These are phyloP conservation scores for Apophysomyces variabilis DNA, from an alignment of 371 early-diverging fungal species.

Conservation along the genomic window DNA sequence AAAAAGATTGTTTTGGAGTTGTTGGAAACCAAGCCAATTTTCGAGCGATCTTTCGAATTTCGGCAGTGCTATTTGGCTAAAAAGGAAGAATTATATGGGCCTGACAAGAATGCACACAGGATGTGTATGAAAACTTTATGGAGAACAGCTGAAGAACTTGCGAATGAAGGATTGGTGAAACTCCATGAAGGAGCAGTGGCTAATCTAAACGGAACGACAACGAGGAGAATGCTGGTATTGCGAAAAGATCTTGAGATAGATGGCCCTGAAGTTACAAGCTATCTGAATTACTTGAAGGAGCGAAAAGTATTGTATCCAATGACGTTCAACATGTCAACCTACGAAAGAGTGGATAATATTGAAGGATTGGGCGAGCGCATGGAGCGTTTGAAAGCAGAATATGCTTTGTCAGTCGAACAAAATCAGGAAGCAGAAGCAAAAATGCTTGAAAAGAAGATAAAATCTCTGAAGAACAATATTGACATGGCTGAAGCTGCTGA, in stretches of 20 bases:
- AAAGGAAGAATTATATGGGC: constrained; percentile 13
- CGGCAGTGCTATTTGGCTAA: not conserved
- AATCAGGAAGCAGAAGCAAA: constrained; percentile 14
- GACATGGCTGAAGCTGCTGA: constrained; percentile 9
- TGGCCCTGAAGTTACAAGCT: constrained; percentile 24
- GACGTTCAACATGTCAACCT: constrained; percentile 10
- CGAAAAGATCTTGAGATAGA: constrained; percentile 24
- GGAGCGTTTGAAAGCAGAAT: constrained; percentile 26
- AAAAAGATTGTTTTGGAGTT: constrained; percentile 20
- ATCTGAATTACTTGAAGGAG: constrained; percentile 14
- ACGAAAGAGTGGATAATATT: constrained; percentile 16
- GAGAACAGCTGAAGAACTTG: constrained; percentile 13
- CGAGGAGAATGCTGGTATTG: constrained; percentile 8
- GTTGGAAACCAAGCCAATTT: constrained; percentile 23
- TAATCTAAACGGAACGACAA: constrained; percentile 11
- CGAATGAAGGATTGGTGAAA: constrained; percentile 16
- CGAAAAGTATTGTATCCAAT: constrained; percentile 4
- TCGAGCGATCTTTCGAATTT: constrained; percentile 21
- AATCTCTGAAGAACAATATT: not conserved
- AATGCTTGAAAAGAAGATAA: constrained; percentile 13
- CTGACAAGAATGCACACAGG: not conserved
- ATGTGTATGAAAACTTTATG: constrained; percentile 29
- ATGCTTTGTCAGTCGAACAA: not conserved
- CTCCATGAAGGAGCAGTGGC: not conserved
- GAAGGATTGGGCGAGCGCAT: constrained; percentile 34